A percentile compares a stretch with the other conserved stretches of the same genome.
Conservation (phyloP, 345 rosid genomes). For the Camelina neglecta region DNA sequence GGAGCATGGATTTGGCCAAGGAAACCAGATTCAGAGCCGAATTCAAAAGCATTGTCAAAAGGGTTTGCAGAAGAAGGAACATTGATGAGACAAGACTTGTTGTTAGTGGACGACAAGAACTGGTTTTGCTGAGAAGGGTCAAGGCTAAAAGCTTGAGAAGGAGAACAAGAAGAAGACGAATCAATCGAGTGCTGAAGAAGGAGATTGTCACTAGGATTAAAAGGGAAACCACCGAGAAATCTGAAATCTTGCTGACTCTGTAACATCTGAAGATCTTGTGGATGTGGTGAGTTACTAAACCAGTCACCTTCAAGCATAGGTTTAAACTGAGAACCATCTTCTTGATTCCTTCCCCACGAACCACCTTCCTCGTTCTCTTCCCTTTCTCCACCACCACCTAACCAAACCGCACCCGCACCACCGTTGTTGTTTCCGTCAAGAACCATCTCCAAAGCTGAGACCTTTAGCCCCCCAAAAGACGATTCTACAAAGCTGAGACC, state of each 20-base stretch:
- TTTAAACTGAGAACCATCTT: slow-evolving; percentile 55
- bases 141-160: slow-evolving; percentile 61
- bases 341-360: slow-evolving; percentile 62
- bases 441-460: slow-evolving; percentile 51
- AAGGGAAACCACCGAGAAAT: slow-evolving; percentile 50
- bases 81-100: slow-evolving; percentile 52
- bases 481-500: slow-evolving; percentile 9
- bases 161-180: slow-evolving; percentile 74
- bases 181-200: slow-evolving; percentile 60
- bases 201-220: slow-evolving; percentile 49
- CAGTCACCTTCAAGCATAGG: slow-evolving; percentile 79
- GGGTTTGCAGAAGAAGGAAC: slow-evolving; percentile 51
- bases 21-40: slow-evolving; percentile 59
- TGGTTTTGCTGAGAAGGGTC: slow-evolving; percentile 51
- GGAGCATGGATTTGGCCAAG: slow-evolving; percentile 52
- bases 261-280: slow-evolving; percentile 52
- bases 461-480: slow-evolving; percentile 16
- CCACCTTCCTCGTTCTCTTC: slow-evolving; percentile 48
- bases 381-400: slow-evolving; percentile 50
- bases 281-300: slow-evolving; percentile 52
- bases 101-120: slow-evolving; percentile 40
- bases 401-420: slow-evolving; percentile 56
- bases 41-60: slow-evolving; percentile 65
- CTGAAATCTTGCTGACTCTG: slow-evolving; percentile 55
- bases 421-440: slow-evolving; percentile 67